Conservation (phyloP, 495 filamentous ascomycete species). For the Lentithecium fluviatile region DNA sequence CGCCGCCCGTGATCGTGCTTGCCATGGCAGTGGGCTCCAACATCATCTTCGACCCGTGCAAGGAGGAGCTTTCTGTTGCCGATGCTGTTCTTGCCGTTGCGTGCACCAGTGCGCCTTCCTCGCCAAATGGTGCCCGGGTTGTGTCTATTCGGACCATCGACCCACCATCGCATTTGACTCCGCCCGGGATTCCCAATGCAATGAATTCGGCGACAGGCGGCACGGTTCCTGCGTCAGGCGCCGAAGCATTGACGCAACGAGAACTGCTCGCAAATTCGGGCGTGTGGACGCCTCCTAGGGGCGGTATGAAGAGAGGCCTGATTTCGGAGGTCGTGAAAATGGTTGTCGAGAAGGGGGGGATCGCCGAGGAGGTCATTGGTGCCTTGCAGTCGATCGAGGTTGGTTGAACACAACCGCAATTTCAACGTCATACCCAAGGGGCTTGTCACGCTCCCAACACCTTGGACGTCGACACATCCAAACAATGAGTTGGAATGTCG, state of each 20-base stretch:
- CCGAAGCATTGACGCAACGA: conserved; percentile 46
- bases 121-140: conserved; percentile 46
- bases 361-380: conserved; percentile 79
- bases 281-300: conserved; percentile 75
- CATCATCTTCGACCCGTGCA: conserved; percentile 88
- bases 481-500: too few relatives aligned
- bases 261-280: conserved; percentile 62
- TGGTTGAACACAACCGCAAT: conserved; percentile 13
- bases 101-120: conserved; percentile 43
- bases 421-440: too few relatives aligned
- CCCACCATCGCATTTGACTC: conserved; percentile 67
- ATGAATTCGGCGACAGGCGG: conserved; percentile 63
- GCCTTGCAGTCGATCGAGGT: conserved; percentile 60
- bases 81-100: conserved; percentile 71
- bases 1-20: conserved; percentile 83
- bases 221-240: conserved; percentile 44
- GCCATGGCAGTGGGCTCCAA: conserved; percentile 83
- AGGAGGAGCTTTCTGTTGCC: conserved; percentile 88
- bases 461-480: too few relatives aligned
- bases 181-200: conserved; percentile 66
- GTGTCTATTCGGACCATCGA: conserved; percentile 68
- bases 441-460: too few relatives aligned
- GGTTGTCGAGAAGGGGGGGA: conserved; percentile 57
- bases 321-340: conserved; percentile 60
- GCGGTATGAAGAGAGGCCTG: conserved; percentile 68